Evolutionary conservation across 2,329 filamentous ascomycete species (phyloP).

Genomic region (Sporothrix curviconia): DNA sequence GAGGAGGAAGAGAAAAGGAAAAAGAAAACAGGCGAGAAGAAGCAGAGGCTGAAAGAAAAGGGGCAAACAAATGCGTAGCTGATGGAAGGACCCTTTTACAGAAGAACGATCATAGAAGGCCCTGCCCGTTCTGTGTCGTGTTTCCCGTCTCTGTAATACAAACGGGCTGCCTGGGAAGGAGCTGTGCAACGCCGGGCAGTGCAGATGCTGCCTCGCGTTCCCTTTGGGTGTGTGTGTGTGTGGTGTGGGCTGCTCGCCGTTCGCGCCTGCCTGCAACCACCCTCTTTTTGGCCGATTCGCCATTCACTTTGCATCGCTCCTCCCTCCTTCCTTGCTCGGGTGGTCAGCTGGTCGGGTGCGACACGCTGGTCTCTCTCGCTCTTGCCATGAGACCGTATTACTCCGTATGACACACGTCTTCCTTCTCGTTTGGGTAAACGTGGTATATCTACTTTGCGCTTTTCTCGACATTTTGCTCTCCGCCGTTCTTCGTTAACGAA

Average conservation of each 20-base stretch:
- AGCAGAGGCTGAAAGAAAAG: not conserved
- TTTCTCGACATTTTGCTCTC: not conserved
- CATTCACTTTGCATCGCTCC: not conserved
- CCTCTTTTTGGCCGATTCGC: not conserved
- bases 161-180: not conserved
- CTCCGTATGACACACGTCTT: too few species aligned
- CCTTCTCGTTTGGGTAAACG: not conserved
- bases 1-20: not conserved
- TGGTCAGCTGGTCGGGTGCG: not conserved
- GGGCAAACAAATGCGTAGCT: not conserved
- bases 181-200: not conserved
- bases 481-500: not conserved
- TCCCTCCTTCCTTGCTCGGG: not conserved
- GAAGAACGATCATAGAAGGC: not conserved
- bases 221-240: too few species aligned
- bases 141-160: not conserved
- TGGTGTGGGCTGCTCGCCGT: too few species aligned
- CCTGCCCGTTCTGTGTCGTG: not conserved
- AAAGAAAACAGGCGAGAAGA: not conserved
- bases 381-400: too few species aligned
- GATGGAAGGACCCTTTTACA: not conserved
- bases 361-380: not conserved
- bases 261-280: not conserved
- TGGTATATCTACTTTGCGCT: not conserved
- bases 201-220: not conserved